Conservation (phyloP, 306 rosid species). For the Casuarina glauca region DNA sequence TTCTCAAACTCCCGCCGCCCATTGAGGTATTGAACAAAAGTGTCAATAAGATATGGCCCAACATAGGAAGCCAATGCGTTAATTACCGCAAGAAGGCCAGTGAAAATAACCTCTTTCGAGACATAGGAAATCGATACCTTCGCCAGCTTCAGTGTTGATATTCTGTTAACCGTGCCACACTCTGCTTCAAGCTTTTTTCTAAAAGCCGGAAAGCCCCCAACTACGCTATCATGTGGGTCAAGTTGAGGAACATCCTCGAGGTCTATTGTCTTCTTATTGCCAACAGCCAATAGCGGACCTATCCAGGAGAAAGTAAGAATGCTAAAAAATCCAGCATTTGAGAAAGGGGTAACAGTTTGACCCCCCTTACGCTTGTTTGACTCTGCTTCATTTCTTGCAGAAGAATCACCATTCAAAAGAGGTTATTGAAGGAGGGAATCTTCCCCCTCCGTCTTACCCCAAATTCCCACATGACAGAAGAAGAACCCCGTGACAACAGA, state of each 20-base stretch:
- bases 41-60: slow-evolving; percentile 51
- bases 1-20: slow-evolving; percentile 33
- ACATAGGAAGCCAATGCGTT: slow-evolving; percentile 49
- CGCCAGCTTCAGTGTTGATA: slow-evolving; percentile 43
- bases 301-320: slow-evolving; percentile 49
- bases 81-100: slow-evolving; percentile 30
- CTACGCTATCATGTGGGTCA: slow-evolving; percentile 36
- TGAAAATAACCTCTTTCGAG: slow-evolving; percentile 49
- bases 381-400: neutral
- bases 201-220: slow-evolving; percentile 37
- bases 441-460: slow-evolving; percentile 31
- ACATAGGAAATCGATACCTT: slow-evolving; percentile 30
- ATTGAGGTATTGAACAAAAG: slow-evolving; percentile 47
- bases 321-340: slow-evolving; percentile 58
- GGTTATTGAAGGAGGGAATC: slow-evolving; percentile 34
- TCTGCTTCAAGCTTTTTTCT: slow-evolving; percentile 36
- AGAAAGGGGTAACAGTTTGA: slow-evolving; percentile 48
- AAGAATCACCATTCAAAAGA: slow-evolving; percentile 37
- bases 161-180: slow-evolving; percentile 32
- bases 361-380: slow-evolving; percentile 35
- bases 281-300: slow-evolving; percentile 46
- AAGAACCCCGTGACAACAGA: slow-evolving; percentile 33
- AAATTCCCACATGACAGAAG: slow-evolving; percentile 37
- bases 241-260: slow-evolving; percentile 57
- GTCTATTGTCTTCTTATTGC: slow-evolving; percentile 41